Conservation (phyloP, 2,329 filamentous ascomycete species). For the Verticillium klebahnii region DNA sequence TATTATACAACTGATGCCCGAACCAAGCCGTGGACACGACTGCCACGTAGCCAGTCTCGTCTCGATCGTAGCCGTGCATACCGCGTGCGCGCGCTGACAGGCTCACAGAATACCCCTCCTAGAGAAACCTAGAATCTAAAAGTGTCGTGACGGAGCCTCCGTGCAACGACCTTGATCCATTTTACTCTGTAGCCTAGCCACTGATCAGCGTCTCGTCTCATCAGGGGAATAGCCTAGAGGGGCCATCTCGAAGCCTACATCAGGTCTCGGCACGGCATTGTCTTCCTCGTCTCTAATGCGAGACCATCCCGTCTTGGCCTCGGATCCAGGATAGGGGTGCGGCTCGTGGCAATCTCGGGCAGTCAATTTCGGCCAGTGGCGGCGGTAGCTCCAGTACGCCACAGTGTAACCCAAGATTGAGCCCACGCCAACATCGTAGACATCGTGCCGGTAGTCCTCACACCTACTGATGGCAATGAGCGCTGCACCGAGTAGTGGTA, state of each 20-base stretch:
- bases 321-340: constrained; percentile 41
- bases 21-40: background rate
- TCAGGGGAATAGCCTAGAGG: constrained; percentile 13
- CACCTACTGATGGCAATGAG: constrained; percentile 65
- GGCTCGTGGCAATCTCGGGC: constrained; percentile 53
- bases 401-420: constrained; percentile 54
- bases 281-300: constrained; percentile 52
- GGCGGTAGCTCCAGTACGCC: constrained; percentile 61
- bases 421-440: constrained; percentile 63
- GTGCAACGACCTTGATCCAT: too few species aligned
- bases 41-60: background rate
- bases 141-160: background rate
- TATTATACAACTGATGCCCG: background rate
- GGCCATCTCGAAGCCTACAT: constrained; percentile 34
- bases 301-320: constrained; percentile 28
- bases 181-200: background rate
- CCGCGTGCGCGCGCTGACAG: too few species aligned
- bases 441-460: constrained; percentile 68
- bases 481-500: constrained; percentile 57
- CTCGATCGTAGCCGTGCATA: too few species aligned
- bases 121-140: background rate
- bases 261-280: background rate
- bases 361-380: constrained; percentile 56
- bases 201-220: constrained; percentile 16
- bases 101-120: too few species aligned